Conservation (phyloP, 805 yeast species). For the Kazachstania viticola region DNA sequence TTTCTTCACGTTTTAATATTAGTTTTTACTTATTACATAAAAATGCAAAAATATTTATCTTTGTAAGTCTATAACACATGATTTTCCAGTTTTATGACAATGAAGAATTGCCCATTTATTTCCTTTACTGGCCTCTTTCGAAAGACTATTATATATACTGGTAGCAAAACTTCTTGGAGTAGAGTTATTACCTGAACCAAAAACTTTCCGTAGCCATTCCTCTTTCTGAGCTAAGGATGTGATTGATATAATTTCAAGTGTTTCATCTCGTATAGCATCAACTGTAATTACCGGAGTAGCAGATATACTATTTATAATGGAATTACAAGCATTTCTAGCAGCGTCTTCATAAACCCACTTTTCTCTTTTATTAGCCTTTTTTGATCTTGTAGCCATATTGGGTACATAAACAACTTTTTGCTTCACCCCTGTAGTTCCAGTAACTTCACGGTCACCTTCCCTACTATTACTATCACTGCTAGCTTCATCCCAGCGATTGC, state of each 20-base stretch:
- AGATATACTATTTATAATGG: constrained; percentile 42
- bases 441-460: constrained; percentile 17
- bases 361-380: constrained; percentile 63
- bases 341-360: constrained; percentile 68
- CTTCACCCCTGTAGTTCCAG: constrained; percentile 8
- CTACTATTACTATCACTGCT: constrained; percentile 22
- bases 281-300: constrained; percentile 66
- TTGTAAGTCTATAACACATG: constrained; percentile 56
- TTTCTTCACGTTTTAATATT: no score
- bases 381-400: constrained; percentile 72
- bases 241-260: constrained; percentile 68
- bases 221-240: constrained; percentile 68
- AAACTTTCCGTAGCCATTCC: constrained; percentile 65
- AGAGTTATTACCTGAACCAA: constrained; percentile 65
- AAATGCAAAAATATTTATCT: constrained; percentile 25
- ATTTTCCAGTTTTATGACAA: constrained; percentile 67
- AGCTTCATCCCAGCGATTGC: constrained; percentile 19
- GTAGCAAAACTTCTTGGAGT: constrained; percentile 71
- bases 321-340: constrained; percentile 48
- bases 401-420: constrained; percentile 59
- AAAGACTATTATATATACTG: constrained; percentile 58
- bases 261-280: constrained; percentile 71
- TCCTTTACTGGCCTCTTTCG: constrained; percentile 63
- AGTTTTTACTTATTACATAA: no score
- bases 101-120: constrained; percentile 65